Percentiles rank a stretch among this genome's conserved stretches.
phyloP scores from a whole-genome alignment of 306 rosid genomes.

The Quercus variabilis region DNA sequence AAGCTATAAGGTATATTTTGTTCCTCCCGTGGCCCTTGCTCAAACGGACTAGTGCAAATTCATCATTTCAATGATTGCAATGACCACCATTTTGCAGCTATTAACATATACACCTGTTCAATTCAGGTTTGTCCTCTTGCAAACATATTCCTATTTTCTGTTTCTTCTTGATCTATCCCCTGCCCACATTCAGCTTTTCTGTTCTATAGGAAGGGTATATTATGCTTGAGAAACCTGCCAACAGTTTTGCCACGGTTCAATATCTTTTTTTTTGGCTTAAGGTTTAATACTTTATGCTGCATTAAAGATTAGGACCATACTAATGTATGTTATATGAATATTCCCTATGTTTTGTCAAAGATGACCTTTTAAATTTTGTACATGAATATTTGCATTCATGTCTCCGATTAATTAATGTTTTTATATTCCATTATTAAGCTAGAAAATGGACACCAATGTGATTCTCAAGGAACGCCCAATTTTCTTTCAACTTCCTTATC shows the following conservation, averaged over 20 bases:
- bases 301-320: background rate
- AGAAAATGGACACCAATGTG: too few relatives aligned
- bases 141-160: background rate
- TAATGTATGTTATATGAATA: background rate
- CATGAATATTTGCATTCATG: background rate
- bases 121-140: background rate
- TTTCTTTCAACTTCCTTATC: background rate
- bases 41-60: background rate
- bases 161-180: background rate
- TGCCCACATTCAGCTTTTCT: background rate
- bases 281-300: background rate
- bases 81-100: background rate
- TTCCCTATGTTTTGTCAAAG: background rate
- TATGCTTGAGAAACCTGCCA: background rate
- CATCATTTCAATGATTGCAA: background rate
- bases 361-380: background rate
- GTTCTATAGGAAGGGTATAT: background rate
- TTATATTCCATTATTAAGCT: too few relatives aligned
- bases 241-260: background rate
- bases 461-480: background rate
- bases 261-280: too few relatives aligned
- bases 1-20: background rate
- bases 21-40: background rate
- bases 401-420: too few relatives aligned
- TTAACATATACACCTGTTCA: background rate